Evolutionary conservation across 2,329 filamentous ascomycete genomes (phyloP).

Genomic region (Chrysoporthe deuterocubensis): DNA sequence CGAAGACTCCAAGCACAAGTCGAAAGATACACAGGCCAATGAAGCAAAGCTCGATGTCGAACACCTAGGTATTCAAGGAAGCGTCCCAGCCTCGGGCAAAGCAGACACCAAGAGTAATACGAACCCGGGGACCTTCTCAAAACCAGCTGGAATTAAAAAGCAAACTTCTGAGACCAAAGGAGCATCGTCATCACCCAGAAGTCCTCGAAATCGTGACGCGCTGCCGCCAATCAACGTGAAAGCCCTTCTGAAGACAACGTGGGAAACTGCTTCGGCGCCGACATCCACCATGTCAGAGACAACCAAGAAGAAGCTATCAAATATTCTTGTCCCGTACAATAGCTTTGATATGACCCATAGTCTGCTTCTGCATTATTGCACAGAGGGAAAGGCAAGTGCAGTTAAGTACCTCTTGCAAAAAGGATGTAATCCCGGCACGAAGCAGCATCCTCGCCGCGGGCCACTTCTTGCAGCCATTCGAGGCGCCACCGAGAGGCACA

Average conservation of each 20-base stretch:
- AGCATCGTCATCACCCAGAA: neutral
- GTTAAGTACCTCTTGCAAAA: constrained; percentile 24
- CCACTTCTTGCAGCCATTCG: constrained; percentile 25
- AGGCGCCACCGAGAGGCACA: constrained; percentile 26
- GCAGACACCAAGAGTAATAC: no score
- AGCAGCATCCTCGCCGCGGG: constrained; percentile 2
- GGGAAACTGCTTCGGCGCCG: constrained; percentile 28
- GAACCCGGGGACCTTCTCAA: no score
- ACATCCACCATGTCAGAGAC: constrained; percentile 27
- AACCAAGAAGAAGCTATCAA: constrained; percentile 14
- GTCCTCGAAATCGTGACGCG: constrained; percentile 17
- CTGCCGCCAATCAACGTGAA: constrained; percentile 20
- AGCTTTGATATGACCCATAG: constrained; percentile 12
- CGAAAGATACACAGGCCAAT: neutral
- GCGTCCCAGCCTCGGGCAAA: no score
- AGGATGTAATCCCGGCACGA: constrained; percentile 15
- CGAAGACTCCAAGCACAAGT: no score
- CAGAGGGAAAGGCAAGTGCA: constrained; percentile 17
- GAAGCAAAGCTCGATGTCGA: neutral
- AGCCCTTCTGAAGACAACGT: constrained; percentile 25
- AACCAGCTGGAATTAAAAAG: no score
- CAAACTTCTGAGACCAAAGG: neutral
- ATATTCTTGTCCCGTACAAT: constrained; percentile 13
- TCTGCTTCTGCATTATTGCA: constrained; percentile 18
- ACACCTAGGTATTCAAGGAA: no score